Conservation (phyloP, 1,139 yeast genomes). For the Pichiaceae sp. region DNA sequence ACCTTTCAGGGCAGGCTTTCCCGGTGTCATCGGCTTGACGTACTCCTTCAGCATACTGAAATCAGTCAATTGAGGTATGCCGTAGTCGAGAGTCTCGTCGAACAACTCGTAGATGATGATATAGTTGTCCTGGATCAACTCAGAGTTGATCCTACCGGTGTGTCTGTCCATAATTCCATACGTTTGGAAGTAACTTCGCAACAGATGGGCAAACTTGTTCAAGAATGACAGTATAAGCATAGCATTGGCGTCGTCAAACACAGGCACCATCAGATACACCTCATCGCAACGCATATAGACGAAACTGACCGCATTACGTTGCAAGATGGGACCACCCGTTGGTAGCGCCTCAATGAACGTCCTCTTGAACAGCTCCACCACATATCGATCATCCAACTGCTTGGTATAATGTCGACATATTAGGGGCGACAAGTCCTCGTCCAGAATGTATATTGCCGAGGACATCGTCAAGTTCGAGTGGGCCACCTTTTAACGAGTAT, state of each 20-base stretch:
- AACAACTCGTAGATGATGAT: constrained; percentile 62
- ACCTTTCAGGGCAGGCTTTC: constrained; percentile 6
- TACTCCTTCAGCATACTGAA: constrained; percentile 64
- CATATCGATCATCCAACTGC: constrained; percentile 36
- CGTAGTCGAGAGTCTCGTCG: constrained; percentile 69
- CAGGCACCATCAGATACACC: constrained; percentile 38
- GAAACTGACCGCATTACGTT: constrained; percentile 42
- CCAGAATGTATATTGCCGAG: constrained; percentile 53
- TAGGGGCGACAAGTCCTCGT: constrained; percentile 49
- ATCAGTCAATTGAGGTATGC: constrained; percentile 68
- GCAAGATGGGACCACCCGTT: constrained; percentile 6
- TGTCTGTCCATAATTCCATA: constrained; percentile 8
- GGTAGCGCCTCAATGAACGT: constrained; percentile 11
- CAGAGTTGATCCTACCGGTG: constrained; percentile 37
- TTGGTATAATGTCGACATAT: constrained; percentile 54
- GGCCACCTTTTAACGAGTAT: too few relatives aligned
- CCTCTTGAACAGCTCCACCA: constrained; percentile 30
- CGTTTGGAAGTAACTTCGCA: constrained; percentile 43
- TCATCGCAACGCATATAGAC: constrained; percentile 50
- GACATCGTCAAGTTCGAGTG: constrained; percentile 37
- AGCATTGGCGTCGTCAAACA: constrained; percentile 43
- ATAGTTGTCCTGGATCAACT: constrained; percentile 55
- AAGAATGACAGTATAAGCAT: constrained; percentile 55
- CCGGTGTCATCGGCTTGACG: constrained; percentile 31
- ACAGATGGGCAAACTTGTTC: constrained; percentile 46